Evolutionary conservation across 352 stramenopile species (phyloP).

Genomic region (Globisporangium rhizosaccharum): DNA sequence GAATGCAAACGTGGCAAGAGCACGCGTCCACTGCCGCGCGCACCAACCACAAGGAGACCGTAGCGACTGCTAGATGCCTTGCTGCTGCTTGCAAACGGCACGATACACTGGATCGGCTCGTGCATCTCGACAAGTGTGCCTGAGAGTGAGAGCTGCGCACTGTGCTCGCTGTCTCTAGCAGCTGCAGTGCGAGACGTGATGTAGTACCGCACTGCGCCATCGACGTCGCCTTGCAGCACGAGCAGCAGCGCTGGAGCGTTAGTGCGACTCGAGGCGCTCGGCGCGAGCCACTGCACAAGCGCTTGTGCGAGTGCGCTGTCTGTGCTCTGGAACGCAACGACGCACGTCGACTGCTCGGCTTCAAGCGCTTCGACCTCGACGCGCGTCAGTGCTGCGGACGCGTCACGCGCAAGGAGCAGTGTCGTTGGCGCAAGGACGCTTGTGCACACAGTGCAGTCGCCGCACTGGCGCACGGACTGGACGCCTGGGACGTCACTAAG

Average conservation of each 20-base stretch:
- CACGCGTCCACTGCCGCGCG: background rate
- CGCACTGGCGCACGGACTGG: constrained; percentile 23
- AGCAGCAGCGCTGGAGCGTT: constrained; percentile 9
- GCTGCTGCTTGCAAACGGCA: constrained; percentile 8
- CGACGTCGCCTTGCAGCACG: constrained; percentile 55
- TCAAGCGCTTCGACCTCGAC: constrained; percentile 53
- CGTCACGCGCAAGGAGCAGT: constrained; percentile 19
- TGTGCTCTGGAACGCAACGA: constrained; percentile 18
- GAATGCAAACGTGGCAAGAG: background rate
- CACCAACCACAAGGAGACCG: constrained; percentile 10
- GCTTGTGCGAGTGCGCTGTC: constrained; percentile 2
- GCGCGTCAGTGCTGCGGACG: background rate
- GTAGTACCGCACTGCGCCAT: constrained; percentile 43
- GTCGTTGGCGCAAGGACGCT: constrained; percentile 52
- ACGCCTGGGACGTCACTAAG: constrained; percentile 32
- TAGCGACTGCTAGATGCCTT: background rate
- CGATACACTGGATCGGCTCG: constrained; percentile 13
- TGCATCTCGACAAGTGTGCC: constrained; percentile 10
- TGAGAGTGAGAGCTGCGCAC: background rate
- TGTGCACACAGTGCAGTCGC: constrained; percentile 30
- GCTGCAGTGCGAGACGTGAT: background rate
- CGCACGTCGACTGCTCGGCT: constrained; percentile 55
- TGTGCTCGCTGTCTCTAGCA: background rate
- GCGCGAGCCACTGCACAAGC: constrained; percentile 27
- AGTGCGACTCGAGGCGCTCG: background rate